Base-by-base conservation (phyloP, 768 basidiomycete species). In the Kwoniella heveanensis region DNA sequence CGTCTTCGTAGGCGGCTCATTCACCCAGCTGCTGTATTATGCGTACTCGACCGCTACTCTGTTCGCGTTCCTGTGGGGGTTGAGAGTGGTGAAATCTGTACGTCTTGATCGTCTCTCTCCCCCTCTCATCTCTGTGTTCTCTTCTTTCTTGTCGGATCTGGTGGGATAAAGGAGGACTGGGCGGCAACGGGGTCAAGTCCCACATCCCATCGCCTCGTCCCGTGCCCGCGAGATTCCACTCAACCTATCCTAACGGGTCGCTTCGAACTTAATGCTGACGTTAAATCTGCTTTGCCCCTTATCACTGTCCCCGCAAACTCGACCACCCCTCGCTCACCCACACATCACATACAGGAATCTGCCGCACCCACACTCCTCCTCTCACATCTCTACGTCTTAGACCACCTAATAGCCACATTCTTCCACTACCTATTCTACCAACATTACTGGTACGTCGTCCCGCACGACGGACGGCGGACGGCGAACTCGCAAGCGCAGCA, bases 381-480 rank as follows among this genome's bases (percentile, higher is more conserved):
- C 79, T 90, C 94, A 0, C 94, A 99, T 78, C 81, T 92, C 32
- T 99, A 92, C 82, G 86, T 90, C 62, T 86, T 90, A 61, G 96
- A 99, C 80, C 94, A 99, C 80, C 79, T 96, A 61, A 82, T 99
- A 64, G 89, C 88, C 17, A 92, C 94, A 1, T 82, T 88, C 0
- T 97, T 91, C 89, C 94, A 92, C n/a, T 84, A 89, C 46, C 90
- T 90, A 75, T 98, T 99, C 67, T 90, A 88, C 39, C 85, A 91
- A 22, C 82, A 85, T 53, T 78, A 79, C 44, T 99, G 94, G 95
- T 99, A 92, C 89, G 80, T 89, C 81, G 90, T 87, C 1, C 90
- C 93, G 0, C 96, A 99, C 76, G 93, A 99, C 71, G 96, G 96
- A 5, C 84, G 83, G 24, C 86, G 87, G 1, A 85, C 86, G 32